Conservation (phyloP, 805 yeast species). For the Lipomyces orientalis region DNA sequence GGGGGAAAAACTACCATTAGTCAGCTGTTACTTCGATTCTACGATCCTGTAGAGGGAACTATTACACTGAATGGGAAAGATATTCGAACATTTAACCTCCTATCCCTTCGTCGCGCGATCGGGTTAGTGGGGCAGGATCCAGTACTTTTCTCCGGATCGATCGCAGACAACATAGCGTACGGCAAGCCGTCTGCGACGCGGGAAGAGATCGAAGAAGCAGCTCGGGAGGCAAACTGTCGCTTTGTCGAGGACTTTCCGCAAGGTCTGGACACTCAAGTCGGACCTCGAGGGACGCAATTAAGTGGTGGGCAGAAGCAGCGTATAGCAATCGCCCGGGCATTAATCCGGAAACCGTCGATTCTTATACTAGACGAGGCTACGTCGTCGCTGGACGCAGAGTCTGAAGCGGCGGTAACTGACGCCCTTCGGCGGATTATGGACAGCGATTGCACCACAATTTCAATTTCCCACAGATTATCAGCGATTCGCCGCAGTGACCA, state of each 20-base stretch:
- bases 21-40: slow-evolving; percentile 74
- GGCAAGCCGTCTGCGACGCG: slow-evolving; percentile 78
- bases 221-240: slow-evolving; percentile 59
- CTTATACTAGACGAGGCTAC: slow-evolving; percentile 64
- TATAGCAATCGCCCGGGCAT: slow-evolving; percentile 66
- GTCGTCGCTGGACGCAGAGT: slow-evolving; percentile 59
- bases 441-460: slow-evolving; percentile 64
- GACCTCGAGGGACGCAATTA: slow-evolving; percentile 55
- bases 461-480: slow-evolving; percentile 76
- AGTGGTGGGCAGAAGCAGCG: slow-evolving; percentile 72
- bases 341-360: slow-evolving; percentile 61
- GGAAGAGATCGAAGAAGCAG: slow-evolving; percentile 53
- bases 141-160: slow-evolving; percentile 86
- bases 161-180: slow-evolving; percentile 83
- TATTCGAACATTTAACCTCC: slow-evolving; percentile 71
- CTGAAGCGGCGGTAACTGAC: slow-evolving; percentile 67
- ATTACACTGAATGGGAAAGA: slow-evolving; percentile 86
- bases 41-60: slow-evolving; percentile 66
- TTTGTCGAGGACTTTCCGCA: slow-evolving; percentile 69
- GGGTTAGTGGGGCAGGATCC: slow-evolving; percentile 98
- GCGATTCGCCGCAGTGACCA: slow-evolving; percentile 60
- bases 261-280: slow-evolving; percentile 61
- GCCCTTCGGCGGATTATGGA: slow-evolving; percentile 61
- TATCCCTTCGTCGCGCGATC: slow-evolving; percentile 72
- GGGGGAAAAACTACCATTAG: slow-evolving; percentile 92